Base-by-base conservation (phyloP, 1,284 basidiomycete species). In the Puccinia coronata region DNA sequence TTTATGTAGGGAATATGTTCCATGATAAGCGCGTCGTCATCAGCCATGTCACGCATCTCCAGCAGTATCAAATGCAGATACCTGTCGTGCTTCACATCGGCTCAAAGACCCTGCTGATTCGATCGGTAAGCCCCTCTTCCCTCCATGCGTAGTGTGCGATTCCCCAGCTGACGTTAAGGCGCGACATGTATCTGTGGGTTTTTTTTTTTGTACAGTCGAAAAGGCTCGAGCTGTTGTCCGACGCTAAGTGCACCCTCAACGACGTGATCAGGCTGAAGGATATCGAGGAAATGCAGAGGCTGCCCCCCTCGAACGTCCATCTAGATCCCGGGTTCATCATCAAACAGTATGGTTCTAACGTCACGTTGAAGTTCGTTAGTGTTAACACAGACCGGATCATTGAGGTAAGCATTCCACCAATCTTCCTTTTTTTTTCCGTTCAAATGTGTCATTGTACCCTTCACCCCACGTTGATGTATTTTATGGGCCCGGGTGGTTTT, bases 211-310 rank as follows among this genome's bases (percentile, higher is more conserved):
- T 0, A 31, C 53, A 80, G 78, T 69, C 78, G 59, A 82, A 83
- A 43, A 70, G 82, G 55, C 83, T 86, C 63, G 59, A 47, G 6
- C 31, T 79, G 36, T 57, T 69, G 23, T 63, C 53, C 63, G 61
- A 80, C 72, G 81, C 84, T 70, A 83, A 80, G 41, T 81, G 85
- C 83, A 77, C 83, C 0, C 65, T 87, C 47, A 85, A 86, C 53
- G 85, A 85, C 36, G 83, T 87, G 41, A 85, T 84, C 20, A 86
- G 86, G 69, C 84, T 84, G 18, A 93, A 92, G 85, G 92, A 94
- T 81, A 87, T 96, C 41, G 78, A 80, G 43, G 78, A 80, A 43
- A 80, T 89, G 96, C 83, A 86, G 95, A 70, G 94, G 95, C 84
- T 92, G 92, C 86, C 78, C 4, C 70, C 78, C 20, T 80, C 78